Evolutionary conservation across 2,329 filamentous ascomycete species (phyloP).

Genomic region (Dactylellina parvicollis): DNA sequence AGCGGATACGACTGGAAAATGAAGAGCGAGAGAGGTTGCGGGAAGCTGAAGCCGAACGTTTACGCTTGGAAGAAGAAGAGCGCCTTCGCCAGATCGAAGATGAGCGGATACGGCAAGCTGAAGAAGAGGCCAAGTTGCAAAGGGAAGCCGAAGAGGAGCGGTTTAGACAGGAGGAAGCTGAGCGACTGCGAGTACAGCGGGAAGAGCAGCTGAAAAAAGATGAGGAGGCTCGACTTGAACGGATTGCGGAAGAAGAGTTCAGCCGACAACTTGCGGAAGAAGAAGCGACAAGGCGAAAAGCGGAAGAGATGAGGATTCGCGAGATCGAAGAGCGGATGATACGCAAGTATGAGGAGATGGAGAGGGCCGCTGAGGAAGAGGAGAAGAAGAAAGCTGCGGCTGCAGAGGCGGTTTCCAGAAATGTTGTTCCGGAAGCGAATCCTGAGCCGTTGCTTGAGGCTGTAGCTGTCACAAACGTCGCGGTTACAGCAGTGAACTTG

Average conservation of each 20-base stretch:
- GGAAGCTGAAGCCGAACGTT: slow-evolving; percentile 26
- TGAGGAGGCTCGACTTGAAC: slow-evolving; percentile 57
- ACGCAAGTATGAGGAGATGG: slow-evolving; percentile 44
- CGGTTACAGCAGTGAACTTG: not conserved
- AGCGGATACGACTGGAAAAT: slow-evolving; percentile 18
- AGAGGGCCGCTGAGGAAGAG: slow-evolving; percentile 37
- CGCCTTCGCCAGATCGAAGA: slow-evolving; percentile 19
- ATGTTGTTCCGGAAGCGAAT: not conserved
- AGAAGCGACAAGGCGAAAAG: slow-evolving; percentile 29
- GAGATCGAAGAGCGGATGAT: slow-evolving; percentile 45
- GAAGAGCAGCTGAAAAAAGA: slow-evolving; percentile 7
- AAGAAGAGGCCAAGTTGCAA: not conserved
- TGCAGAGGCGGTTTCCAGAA: not conserved
- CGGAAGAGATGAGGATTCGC: slow-evolving; percentile 31
- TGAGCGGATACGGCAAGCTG: not conserved
- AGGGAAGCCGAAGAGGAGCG: slow-evolving; percentile 58
- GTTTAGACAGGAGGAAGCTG: slow-evolving; percentile 55
- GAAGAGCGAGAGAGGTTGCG: slow-evolving; percentile 51
- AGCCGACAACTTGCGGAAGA: slow-evolving; percentile 13
- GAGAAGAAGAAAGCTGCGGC: slow-evolving; percentile 20
- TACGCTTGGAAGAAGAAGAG: slow-evolving; percentile 36
- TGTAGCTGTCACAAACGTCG: not conserved
- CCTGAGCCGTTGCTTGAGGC: not conserved
- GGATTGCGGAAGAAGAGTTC: slow-evolving; percentile 30
- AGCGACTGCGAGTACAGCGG: slow-evolving; percentile 56